Conservation (phyloP, 2,329 filamentous ascomycete genomes). For the Cercospora janseana region DNA sequence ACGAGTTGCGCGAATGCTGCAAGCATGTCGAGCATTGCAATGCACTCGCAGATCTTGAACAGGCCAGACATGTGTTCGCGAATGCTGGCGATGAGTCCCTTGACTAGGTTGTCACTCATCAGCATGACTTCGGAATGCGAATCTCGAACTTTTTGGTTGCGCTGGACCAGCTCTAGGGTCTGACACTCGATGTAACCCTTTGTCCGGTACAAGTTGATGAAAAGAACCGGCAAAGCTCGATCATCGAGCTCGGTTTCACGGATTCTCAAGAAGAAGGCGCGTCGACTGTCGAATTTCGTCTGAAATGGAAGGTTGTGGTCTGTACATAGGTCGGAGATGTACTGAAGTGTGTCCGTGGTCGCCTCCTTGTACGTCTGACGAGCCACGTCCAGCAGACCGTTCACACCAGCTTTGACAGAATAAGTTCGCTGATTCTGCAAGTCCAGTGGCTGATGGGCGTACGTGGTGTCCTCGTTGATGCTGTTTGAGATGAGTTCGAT, state of each 20-base stretch:
- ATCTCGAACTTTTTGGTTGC: slow-evolving; percentile 70
- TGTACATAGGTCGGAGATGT: slow-evolving; percentile 64
- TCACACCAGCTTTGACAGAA: slow-evolving; percentile 82
- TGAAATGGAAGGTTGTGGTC: slow-evolving; percentile 60
- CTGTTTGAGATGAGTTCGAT: slow-evolving; percentile 63
- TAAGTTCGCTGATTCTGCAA: slow-evolving; percentile 87
- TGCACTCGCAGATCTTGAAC: slow-evolving; percentile 81
- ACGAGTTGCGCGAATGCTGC: slow-evolving; percentile 72
- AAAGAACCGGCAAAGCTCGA: slow-evolving; percentile 59
- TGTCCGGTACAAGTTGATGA: slow-evolving; percentile 74
- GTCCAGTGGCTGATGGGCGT: slow-evolving; percentile 75
- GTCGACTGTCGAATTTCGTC: slow-evolving; percentile 71
- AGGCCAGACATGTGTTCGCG: slow-evolving; percentile 67
- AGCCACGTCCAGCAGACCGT: slow-evolving; percentile 82
- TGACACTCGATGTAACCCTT: slow-evolving; percentile 82
- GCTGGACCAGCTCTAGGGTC: slow-evolving; percentile 77
- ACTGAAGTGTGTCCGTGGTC: slow-evolving; percentile 71
- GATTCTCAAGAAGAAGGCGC: slow-evolving; percentile 77
- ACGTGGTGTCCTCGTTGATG: slow-evolving; percentile 79
- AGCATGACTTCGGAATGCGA: slow-evolving; percentile 80
- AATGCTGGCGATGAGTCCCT: slow-evolving; percentile 69
- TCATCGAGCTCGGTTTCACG: slow-evolving; percentile 61
- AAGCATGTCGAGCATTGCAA: slow-evolving; percentile 72
- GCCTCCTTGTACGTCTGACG: slow-evolving; percentile 87
- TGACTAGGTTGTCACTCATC: slow-evolving; percentile 73